Evolutionary conservation across 495 filamentous ascomycete species (phyloP).

Genomic region (Neurospora africana): DNA sequence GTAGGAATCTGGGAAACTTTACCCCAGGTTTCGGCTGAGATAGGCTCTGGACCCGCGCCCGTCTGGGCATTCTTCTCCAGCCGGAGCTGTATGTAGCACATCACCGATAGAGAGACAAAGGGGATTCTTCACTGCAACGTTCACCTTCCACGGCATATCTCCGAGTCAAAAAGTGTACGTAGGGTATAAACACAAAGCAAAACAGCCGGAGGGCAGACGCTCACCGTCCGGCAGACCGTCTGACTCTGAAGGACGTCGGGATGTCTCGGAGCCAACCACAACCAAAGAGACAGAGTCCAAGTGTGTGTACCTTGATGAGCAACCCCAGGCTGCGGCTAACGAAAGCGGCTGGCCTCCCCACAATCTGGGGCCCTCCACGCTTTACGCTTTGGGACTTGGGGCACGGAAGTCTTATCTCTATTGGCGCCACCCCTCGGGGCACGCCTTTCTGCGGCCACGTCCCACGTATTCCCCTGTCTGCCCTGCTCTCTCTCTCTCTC

Average conservation of each 20-base stretch:
- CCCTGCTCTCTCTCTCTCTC: neutral
- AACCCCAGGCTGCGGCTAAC: neutral
- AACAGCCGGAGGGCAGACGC: neutral
- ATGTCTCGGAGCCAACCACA: neutral
- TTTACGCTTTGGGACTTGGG: constrained; percentile 4
- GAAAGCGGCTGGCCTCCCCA: constrained; percentile 6
- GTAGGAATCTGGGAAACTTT: neutral
- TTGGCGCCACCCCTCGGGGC: constrained; percentile 16
- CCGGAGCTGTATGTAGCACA: neutral
- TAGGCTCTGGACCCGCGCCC: neutral
- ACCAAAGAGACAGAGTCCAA: neutral
- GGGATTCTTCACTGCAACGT: neutral
- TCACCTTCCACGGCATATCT: neutral
- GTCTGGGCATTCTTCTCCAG: neutral
- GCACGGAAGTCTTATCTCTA: constrained; percentile 14
- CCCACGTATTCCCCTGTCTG: constrained; percentile 1
- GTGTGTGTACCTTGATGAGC: neutral
- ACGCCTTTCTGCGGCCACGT: constrained; percentile 11
- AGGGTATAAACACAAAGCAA: neutral
- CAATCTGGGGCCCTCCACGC: constrained; percentile 9
- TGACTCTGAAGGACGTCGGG: neutral
- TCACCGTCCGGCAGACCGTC: neutral
- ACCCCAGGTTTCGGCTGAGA: neutral
- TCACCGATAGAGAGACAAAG: neutral
- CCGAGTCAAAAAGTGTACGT: neutral